phyloP scores from a whole-genome alignment of 768 basidiomycete genomes.

The Tricholoma flavovirens region DNA sequence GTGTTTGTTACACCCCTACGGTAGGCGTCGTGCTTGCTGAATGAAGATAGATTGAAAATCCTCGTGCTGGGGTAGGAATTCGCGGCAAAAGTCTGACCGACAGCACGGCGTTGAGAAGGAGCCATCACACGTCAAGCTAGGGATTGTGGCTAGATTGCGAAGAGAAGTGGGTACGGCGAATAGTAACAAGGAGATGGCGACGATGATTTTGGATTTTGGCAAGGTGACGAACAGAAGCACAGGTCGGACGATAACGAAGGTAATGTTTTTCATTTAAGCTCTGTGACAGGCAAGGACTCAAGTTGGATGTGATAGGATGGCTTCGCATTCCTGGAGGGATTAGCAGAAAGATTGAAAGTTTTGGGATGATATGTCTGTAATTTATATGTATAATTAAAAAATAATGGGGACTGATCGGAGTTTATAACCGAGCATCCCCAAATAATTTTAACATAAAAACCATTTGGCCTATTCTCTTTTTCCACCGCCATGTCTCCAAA shows the following conservation, averaged over 20 bases:
- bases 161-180: conserved; percentile 45
- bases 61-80: conserved; percentile 7
- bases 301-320: conserved; percentile 40
- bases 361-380: conserved; percentile 26
- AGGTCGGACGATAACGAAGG: conserved; percentile 71
- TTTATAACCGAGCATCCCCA: conserved; percentile 9
- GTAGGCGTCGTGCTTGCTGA: conserved; percentile 23
- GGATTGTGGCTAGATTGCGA: conserved; percentile 52
- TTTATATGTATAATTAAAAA: background rate
- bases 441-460: background rate
- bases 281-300: background rate
- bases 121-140: conserved; percentile 50
- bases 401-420: conserved; percentile 2
- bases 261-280: conserved; percentile 14
- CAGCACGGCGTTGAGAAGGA: conserved; percentile 36
- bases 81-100: conserved; percentile 30
- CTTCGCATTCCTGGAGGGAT: conserved; percentile 58
- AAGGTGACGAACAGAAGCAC: conserved; percentile 61
- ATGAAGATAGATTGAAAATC: conserved; percentile 1
- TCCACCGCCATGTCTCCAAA: conserved; percentile 36
- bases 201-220: conserved; percentile 66
- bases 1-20: conserved; percentile 52
- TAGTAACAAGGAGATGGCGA: conserved; percentile 53
- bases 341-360: conserved; percentile 47
- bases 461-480: no score